Evolutionary conservation across 208 protist species (phyloP), one percentile per base, ranked within the genome.

Genomic region (Leishmania tropica): DNA sequence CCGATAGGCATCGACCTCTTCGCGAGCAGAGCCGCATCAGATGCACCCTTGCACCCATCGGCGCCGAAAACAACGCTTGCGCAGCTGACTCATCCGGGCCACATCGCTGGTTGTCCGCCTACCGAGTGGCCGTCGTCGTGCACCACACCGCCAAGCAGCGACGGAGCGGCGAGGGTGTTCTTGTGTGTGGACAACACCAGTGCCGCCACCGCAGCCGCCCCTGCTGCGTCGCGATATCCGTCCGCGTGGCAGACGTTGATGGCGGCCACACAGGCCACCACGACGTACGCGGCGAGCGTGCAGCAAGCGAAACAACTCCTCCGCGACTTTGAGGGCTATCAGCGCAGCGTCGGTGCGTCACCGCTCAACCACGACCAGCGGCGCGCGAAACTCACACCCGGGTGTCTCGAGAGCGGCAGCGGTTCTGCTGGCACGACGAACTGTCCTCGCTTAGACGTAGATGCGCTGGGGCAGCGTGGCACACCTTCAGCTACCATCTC

Each of bases 291-390:
- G 31, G 62, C 51, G 17, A 70, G 40, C 28, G 74, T 79, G 42
- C 78, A 40, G 1, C 72, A 71, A 13, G 73, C 82, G 1, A 40
- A 40, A 28, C 3, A 13, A 48, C 51, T 85, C 7, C 62, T 85
- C 21, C 0, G 28, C 11, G 78, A 75, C 21, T 81, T 85, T 31
- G 53, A 79, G 1, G 35, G 6, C 2, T 85, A 80, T 21, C 82
- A 80, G 42, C 72, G 37, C 40, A 78, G 75, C 56, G 8, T 68
- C 21, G 8, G 75, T n/a, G 56, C 37, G 24, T 11, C 56, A 31
- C 40, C 28, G 24, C 8, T 60, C 31, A 4, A 31, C 37, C 17
- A 13, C 51, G 10, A 8, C 17, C 67, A 19, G 10, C 21, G 3
- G n/a, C 42, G 48, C 21, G 48, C 54, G 19, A 17, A 17, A 42